Percentiles rank a stretch among this genome's conserved stretches.
These are phyloP conservation scores for Exophiala aquamarina DNA, from an alignment of 2,329 filamentous ascomycete species.

Conservation along the genomic window DNA sequence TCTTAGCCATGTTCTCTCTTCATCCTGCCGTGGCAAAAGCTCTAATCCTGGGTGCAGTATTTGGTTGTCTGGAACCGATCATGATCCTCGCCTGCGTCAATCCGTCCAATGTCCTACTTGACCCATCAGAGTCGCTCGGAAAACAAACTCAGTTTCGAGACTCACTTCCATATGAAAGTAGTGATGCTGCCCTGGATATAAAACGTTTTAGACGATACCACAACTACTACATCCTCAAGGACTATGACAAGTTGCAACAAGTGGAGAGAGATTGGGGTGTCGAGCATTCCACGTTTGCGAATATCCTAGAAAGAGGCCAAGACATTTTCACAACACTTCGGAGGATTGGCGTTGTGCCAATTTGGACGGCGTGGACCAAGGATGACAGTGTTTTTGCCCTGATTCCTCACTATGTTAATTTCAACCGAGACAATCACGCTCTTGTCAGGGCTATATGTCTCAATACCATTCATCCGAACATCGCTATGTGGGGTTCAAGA, in stretches of 20 bases:
- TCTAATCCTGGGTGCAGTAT: slow-evolving; percentile 79
- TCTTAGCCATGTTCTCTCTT: slow-evolving; percentile 82
- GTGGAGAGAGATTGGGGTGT: too few species aligned
- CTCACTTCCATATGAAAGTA: too few species aligned
- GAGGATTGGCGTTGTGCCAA: slow-evolving; percentile 8
- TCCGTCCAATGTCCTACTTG: slow-evolving; percentile 9
- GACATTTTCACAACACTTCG: too few species aligned
- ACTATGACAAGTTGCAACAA: too few species aligned
- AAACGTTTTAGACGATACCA: too few species aligned
- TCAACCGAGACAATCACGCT: slow-evolving; percentile 16
- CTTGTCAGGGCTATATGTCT: slow-evolving; percentile 22
- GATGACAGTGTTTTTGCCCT: slow-evolving; percentile 10
- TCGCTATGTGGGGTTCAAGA: slow-evolving; percentile 16
- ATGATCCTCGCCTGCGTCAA: slow-evolving; percentile 69
- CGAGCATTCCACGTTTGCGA: too few species aligned
- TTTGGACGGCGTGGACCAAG: neutral
- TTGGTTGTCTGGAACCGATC: slow-evolving; percentile 87
- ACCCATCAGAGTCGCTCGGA: too few species aligned
- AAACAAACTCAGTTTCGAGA: too few species aligned
- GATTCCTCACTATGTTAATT: slow-evolving; percentile 14
- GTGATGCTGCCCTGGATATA: neutral
- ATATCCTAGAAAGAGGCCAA: too few species aligned
- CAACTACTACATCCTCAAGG: too few species aligned
- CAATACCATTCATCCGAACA: slow-evolving; percentile 15
- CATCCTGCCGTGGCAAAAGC: slow-evolving; percentile 95